These are phyloP conservation scores for Penicillium paxilli DNA, from an alignment of 495 filamentous ascomycete genomes.

Conservation along the genomic window DNA sequence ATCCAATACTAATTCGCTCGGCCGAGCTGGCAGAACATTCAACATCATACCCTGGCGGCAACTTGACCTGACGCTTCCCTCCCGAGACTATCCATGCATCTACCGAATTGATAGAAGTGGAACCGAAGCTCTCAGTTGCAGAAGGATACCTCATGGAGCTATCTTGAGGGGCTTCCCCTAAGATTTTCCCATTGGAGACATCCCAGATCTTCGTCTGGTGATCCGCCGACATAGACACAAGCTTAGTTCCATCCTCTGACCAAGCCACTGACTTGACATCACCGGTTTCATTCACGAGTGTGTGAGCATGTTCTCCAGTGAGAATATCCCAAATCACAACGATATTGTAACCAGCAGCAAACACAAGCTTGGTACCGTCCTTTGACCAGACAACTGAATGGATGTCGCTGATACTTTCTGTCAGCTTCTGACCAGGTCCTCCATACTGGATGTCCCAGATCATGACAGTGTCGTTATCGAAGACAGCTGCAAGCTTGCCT, in stretches of 20 bases:
- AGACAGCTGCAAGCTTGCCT: not conserved
- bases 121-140: too few relatives aligned
- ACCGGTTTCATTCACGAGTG: not conserved
- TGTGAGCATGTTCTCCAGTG: not conserved
- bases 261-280: not conserved
- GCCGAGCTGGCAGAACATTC: not conserved
- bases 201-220: not conserved
- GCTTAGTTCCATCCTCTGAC: conserved; percentile 1
- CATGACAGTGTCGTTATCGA: not conserved
- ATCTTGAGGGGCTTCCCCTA: not conserved
- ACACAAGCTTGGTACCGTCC: not conserved
- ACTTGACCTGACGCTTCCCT: not conserved
- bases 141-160: not conserved
- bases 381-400: not conserved
- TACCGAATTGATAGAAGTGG: not conserved
- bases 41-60: not conserved
- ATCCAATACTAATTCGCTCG: not conserved
- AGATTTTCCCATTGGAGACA: not conserved
- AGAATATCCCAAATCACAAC: not conserved
- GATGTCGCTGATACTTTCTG: not conserved
- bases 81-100: not conserved
- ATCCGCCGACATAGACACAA: not conserved
- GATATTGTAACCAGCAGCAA: not conserved
- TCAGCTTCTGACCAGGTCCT: not conserved
- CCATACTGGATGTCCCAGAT: not conserved